Conservation (phyloP, 768 basidiomycete species). For the Coprinopsis cinerea region DNA sequence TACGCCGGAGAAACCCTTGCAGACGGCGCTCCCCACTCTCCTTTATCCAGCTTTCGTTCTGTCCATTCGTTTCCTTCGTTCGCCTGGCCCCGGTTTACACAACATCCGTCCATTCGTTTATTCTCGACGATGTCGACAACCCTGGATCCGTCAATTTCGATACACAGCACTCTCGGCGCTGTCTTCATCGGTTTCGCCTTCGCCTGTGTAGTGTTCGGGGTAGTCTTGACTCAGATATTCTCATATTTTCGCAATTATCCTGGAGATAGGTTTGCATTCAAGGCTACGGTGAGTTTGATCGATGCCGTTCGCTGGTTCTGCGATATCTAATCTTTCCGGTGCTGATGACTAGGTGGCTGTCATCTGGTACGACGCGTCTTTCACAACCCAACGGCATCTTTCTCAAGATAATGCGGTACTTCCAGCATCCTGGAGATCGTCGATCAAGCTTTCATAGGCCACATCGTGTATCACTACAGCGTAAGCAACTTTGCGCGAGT, state of each 20-base stretch:
- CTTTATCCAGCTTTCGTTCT: conserved; percentile 1
- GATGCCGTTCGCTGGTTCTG: neutral
- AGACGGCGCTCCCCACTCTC: neutral
- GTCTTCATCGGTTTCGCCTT: conserved; percentile 52
- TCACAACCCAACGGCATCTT: no score
- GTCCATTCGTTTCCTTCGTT: conserved; percentile 10
- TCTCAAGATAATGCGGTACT: no score
- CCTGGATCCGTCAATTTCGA: conserved; percentile 4
- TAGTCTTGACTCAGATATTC: conserved; percentile 48
- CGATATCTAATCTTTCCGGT: neutral
- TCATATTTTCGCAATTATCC: conserved; percentile 52
- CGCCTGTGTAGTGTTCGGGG: conserved; percentile 49
- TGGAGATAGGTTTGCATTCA: conserved; percentile 45
- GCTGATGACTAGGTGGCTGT: no score
- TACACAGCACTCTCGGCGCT: conserved; percentile 54
- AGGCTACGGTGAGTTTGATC: conserved; percentile 39
- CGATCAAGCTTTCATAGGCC: conserved; percentile 53
- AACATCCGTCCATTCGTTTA: conserved; percentile 1
- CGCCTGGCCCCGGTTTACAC: neutral
- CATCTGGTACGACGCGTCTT: no score
- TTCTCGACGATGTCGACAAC: conserved; percentile 7
- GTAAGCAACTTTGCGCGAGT: conserved; percentile 39
- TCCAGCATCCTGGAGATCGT: conserved; percentile 44
- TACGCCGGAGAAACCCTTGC: no score
- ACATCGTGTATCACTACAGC: conserved; percentile 51